Base-by-base conservation (phyloP, 345 rosid genomes). In the Eucalyptus victrix region DNA sequence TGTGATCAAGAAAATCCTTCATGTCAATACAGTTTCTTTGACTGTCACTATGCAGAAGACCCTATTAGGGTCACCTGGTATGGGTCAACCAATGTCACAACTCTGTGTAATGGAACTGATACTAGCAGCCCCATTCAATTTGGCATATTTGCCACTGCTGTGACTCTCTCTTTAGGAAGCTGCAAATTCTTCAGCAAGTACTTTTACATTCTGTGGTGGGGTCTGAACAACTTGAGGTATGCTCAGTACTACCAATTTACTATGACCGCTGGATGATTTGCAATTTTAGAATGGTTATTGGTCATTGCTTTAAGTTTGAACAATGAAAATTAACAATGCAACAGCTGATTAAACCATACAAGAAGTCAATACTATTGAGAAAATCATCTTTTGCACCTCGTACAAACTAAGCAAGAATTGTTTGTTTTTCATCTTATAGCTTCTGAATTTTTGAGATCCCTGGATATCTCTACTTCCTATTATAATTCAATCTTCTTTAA, bases 171-270 rank as follows among this genome's bases (percentile, higher is more conserved):
- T 44, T 91, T 91, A 2, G 89, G 89, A 62, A 91, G 91, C 49
- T 76, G 91, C 45, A 54, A 80, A 9, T 93, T 93, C 76, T 42
- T 62, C 26, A 87, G 89, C 88, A 93, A 93, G 92, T 93, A 92
- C 86, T 89, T 92, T 80, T 93, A 89, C 88, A 89, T 92, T 89
- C 81, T 92, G 86, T 93, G 93, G 94, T 93, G 94, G 94, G 94
- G 94, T 80, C 65, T 93, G 65, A 92, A 93, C 90, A 93, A 93
- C 90, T 72, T 93, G 88, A 93, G 93, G 94, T 92, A 86, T 72
- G 83, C 26, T 72, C 83, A 37, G 83, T 72, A 19, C 45, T 19
- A 23, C 45, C 28, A 19, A 72, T 72, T 37, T 72, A 72, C 5
- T 37, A 6, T 37, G 26, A 40, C 45, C 14, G 26, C 23, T 4